phyloP scores from a whole-genome alignment of 306 rosid genomes.

The Ceratonia siliqua region DNA sequence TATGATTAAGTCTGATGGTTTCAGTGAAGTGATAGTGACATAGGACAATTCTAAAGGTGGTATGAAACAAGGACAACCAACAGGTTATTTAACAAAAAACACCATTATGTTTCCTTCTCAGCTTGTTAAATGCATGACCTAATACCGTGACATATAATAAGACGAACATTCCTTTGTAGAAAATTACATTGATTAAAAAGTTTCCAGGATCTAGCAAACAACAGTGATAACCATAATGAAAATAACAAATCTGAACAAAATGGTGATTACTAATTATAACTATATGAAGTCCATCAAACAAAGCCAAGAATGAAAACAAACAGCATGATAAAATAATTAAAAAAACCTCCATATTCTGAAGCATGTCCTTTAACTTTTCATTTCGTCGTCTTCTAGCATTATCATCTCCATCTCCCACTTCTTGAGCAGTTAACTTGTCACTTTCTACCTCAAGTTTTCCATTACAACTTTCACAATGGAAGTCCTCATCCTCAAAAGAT shows the following conservation, averaged over 20 bases:
- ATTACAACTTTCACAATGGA: slow-evolving; percentile 90
- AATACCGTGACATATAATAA: neutral
- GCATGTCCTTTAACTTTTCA: slow-evolving; percentile 80
- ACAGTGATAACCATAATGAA: slow-evolving; percentile 12
- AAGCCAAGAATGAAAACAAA: slow-evolving; percentile 18
- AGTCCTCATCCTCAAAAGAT: slow-evolving; percentile 83
- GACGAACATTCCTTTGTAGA: neutral
- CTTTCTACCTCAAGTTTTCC: slow-evolving; percentile 79
- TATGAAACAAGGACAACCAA: neutral
- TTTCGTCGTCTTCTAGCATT: slow-evolving; percentile 78
- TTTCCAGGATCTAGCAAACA: slow-evolving; percentile 18
- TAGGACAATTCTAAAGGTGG: neutral
- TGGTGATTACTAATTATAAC: neutral
- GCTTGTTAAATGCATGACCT: slow-evolving; percentile 9
- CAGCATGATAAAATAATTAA: slow-evolving; percentile 23
- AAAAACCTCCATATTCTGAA: slow-evolving; percentile 79
- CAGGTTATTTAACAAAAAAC: neutral
- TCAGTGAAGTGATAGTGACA: neutral
- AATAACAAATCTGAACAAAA: slow-evolving; percentile 20
- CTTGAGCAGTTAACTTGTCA: slow-evolving; percentile 68
- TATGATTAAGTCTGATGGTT: neutral
- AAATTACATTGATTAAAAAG: slow-evolving; percentile 6
- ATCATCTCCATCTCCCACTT: slow-evolving; percentile 86
- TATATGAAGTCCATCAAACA: neutral
- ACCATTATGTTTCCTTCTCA: neutral